Evolutionary conservation across 2,329 filamentous ascomycete species (phyloP).

Genomic region (Apiospora koreana): DNA sequence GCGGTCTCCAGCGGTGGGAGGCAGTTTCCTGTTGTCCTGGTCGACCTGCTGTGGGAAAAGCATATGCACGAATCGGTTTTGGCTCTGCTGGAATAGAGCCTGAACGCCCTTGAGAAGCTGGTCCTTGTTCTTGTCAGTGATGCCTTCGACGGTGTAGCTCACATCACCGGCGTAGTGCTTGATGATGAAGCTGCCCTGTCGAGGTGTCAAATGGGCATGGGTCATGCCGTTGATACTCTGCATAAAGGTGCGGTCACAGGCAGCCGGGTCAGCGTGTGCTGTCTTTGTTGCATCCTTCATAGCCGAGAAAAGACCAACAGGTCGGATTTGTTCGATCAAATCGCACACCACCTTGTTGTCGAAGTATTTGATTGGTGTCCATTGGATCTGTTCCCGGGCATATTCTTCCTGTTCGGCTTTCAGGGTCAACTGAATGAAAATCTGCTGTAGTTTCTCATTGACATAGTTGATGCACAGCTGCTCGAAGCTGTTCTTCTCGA

Average conservation of each 20-base stretch:
- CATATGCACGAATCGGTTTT: conserved; percentile 82
- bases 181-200: conserved; percentile 96
- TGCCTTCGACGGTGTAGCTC: conserved; percentile 89
- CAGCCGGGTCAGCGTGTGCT: conserved; percentile 92
- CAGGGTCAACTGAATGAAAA: conserved; percentile 96
- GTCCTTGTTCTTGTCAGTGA: conserved; percentile 99
- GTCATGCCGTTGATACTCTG: conserved; percentile 88
- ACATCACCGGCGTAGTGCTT: conserved; percentile 99
- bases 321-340: conserved; percentile 87
- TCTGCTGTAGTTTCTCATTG: conserved; percentile 98
- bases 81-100: conserved; percentile 80
- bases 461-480: conserved; percentile 99
- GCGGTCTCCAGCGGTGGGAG: conserved; percentile 93
- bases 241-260: conserved; percentile 94
- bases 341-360: conserved; percentile 99
- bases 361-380: conserved; percentile 99
- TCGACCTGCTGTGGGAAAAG: conserved; percentile 93
- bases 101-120: conserved; percentile 92
- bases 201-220: conserved; percentile 86
- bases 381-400: conserved; percentile 91
- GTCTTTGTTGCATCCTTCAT: conserved; percentile 98
- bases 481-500: conserved; percentile 98
- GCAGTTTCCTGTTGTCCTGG: conserved; percentile 91
- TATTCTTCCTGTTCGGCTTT: conserved; percentile 99
- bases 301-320: conserved; percentile 90